Evolutionary conservation across 2,329 filamentous ascomycete genomes (phyloP).

Genomic region (Parastagonospora nodorum): DNA sequence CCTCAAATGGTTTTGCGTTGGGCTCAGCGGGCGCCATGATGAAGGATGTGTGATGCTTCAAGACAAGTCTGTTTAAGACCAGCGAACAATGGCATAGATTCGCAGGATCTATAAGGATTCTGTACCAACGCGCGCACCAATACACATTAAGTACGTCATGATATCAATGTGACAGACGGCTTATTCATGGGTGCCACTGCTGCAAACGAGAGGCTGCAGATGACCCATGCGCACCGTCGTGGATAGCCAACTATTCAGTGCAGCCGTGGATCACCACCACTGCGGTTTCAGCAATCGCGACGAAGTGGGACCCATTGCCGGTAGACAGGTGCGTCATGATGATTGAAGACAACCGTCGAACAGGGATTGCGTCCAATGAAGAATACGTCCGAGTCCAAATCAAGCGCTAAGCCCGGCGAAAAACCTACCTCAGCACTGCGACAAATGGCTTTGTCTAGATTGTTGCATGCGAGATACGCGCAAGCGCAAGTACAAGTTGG

Average conservation of each 20-base stretch:
- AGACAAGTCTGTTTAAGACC: not conserved
- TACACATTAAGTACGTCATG: slow-evolving; percentile 11
- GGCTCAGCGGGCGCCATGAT: slow-evolving; percentile 42
- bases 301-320: not conserved
- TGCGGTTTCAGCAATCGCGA: not conserved
- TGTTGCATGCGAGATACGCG: too few species aligned
- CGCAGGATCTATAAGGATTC: not conserved
- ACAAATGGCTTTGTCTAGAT: too few species aligned
- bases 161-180: slow-evolving; percentile 8
- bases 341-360: slow-evolving; percentile 6
- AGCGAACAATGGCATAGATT: not conserved
- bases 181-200: slow-evolving; percentile 5
- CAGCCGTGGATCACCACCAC: not conserved
- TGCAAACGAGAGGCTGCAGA: slow-evolving; percentile 1
- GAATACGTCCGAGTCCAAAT: not conserved
- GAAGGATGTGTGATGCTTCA: not conserved
- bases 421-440: too few species aligned
- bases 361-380: slow-evolving; percentile 1
- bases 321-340: slow-evolving; percentile 20
- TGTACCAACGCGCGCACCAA: not conserved
- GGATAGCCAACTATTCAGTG: not conserved
- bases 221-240: slow-evolving; percentile 3
- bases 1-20: slow-evolving; percentile 32
- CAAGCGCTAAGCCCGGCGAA: too few species aligned
- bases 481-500: too few species aligned